These are phyloP conservation scores for Hypoxylon trugodes DNA, from an alignment of 495 filamentous ascomycete genomes.

Conservation along the genomic window DNA sequence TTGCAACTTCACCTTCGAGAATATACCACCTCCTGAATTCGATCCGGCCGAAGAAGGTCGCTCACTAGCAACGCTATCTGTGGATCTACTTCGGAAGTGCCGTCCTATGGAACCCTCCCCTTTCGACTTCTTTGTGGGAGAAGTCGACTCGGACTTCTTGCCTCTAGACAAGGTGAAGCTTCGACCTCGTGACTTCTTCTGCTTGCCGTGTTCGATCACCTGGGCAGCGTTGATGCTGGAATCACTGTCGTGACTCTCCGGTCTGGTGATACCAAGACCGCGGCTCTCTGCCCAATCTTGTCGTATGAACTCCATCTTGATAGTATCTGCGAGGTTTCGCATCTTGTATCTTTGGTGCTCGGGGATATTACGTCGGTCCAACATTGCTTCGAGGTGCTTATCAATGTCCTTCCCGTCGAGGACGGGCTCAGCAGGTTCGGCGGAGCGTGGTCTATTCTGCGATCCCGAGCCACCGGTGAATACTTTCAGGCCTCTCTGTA, in stretches of 20 bases:
- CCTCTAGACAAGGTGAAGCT: slow-evolving; percentile 77
- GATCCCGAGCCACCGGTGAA: slow-evolving; percentile 57
- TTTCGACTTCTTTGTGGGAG: slow-evolving; percentile 62
- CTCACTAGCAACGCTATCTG: slow-evolving; percentile 58
- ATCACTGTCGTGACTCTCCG: slow-evolving; percentile 46
- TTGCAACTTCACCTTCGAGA: slow-evolving; percentile 63
- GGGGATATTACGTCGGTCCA: slow-evolving; percentile 89
- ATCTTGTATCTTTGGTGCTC: slow-evolving; percentile 93
- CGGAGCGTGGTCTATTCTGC: slow-evolving; percentile 39
- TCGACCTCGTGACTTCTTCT: slow-evolving; percentile 73
- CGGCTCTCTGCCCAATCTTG: slow-evolving; percentile 79
- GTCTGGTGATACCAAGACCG: slow-evolving; percentile 47
- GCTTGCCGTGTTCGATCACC: slow-evolving; percentile 58
- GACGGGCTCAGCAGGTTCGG: slow-evolving; percentile 31
- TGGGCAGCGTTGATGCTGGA: slow-evolving; percentile 34
- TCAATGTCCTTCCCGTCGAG: slow-evolving; percentile 60
- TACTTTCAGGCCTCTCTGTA: slow-evolving; percentile 37
- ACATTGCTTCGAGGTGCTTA: slow-evolving; percentile 69
- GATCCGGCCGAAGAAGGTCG: slow-evolving; percentile 54
- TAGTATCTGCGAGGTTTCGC: slow-evolving; percentile 83
- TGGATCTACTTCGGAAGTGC: slow-evolving; percentile 61
- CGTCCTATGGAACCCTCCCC: slow-evolving; percentile 60
- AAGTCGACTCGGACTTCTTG: slow-evolving; percentile 50
- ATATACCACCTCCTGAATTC: slow-evolving; percentile 47
- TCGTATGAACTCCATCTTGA: slow-evolving; percentile 94